Conservation (phyloP, 805 yeast genomes). For the Saccharomycopsis lassenensis region DNA sequence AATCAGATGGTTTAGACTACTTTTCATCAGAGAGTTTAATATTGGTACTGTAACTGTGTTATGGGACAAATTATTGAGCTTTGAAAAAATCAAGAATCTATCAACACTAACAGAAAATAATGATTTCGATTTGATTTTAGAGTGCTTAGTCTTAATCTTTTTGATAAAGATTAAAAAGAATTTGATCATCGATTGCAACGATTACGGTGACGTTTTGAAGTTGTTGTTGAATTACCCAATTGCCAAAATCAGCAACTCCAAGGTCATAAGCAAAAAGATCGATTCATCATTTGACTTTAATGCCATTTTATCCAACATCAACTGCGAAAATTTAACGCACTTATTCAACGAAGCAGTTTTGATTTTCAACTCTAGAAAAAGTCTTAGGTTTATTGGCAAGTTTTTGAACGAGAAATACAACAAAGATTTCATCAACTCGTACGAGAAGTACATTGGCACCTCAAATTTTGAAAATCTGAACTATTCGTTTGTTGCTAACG, state of each 20-base stretch:
- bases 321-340: background rate
- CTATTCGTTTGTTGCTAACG: constrained; percentile 5
- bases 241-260: constrained; percentile 23
- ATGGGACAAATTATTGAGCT: constrained; percentile 34
- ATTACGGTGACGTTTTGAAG: constrained; percentile 37
- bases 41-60: constrained; percentile 26
- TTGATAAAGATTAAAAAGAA: constrained; percentile 34
- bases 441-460: constrained; percentile 21
- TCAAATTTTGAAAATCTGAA: background rate
- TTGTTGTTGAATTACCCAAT: constrained; percentile 37
- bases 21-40: constrained; percentile 37
- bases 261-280: constrained; percentile 26
- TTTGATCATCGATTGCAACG: constrained; percentile 31
- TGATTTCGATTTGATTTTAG: constrained; percentile 27
- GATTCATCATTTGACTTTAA: constrained; percentile 21
- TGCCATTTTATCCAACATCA: background rate
- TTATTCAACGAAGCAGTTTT: constrained; percentile 15
- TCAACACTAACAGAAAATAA: constrained; percentile 26
- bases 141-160: constrained; percentile 30
- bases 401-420: constrained; percentile 31
- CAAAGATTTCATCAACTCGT: constrained; percentile 24
- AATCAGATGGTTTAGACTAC: constrained; percentile 36
- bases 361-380: constrained; percentile 19
- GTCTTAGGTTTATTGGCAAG: constrained; percentile 30
- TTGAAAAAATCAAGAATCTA: constrained; percentile 20